A percentile compares a stretch with the other conserved stretches of the same genome.
phyloP scores from a whole-genome alignment of 305 asterid genomes.

The Salvia sclarea region DNA sequence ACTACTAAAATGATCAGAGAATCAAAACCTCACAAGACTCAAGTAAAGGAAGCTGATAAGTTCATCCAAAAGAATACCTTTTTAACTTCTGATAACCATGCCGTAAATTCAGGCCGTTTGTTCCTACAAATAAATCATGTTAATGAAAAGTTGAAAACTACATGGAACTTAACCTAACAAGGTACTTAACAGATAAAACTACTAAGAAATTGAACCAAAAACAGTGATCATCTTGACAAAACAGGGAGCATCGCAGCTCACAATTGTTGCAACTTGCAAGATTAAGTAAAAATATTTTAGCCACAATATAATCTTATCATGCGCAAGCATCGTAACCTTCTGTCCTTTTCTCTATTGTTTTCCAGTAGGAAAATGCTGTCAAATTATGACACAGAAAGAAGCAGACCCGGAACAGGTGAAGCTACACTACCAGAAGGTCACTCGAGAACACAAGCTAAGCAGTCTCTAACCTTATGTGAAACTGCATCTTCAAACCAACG shows the following conservation, averaged over 20 bases:
- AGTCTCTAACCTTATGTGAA: not conserved
- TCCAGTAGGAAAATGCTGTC: not conserved
- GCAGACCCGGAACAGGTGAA: constrained; percentile 6
- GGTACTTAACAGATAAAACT: not conserved
- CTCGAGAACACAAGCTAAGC: not conserved
- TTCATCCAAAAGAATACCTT: constrained; percentile 47
- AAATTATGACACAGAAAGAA: not conserved
- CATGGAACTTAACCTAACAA: not conserved
- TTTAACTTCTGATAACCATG: constrained; percentile 91
- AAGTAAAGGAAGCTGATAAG: not conserved
- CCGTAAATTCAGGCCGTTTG: constrained; percentile 92
- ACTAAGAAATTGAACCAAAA: not conserved
- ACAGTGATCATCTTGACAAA: not conserved
- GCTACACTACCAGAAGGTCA: not conserved
- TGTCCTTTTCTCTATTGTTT: not conserved
- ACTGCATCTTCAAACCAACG: too few species aligned
- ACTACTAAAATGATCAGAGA: not conserved
- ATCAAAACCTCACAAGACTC: not conserved
- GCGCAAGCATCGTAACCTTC: not conserved
- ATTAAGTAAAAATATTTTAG: not conserved
- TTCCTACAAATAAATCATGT: constrained; percentile 58
- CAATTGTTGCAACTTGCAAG: not conserved
- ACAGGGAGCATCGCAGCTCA: not conserved
- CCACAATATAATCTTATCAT: not conserved
- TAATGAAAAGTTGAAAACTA: constrained; percentile 20